Conservation (phyloP, 2,329 filamentous ascomycete genomes). For the Paracorniculantispora psalliotae region DNA sequence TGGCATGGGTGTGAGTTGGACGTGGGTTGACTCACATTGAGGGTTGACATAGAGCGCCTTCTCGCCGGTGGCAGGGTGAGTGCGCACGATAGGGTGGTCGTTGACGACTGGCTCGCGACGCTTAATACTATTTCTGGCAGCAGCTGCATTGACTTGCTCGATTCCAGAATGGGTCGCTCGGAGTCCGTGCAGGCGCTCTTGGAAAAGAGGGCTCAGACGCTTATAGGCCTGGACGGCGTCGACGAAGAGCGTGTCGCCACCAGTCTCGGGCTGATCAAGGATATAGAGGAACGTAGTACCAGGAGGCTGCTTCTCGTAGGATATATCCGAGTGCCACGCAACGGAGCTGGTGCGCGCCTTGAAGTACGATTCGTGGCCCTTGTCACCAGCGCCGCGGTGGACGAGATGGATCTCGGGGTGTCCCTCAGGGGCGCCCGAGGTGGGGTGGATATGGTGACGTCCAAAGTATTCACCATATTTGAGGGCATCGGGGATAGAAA, state of each 20-base stretch:
- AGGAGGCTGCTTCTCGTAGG: conserved; percentile 75
- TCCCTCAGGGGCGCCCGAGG: conserved; percentile 62
- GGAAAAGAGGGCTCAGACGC: conserved; percentile 68
- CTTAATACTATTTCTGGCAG: conserved; percentile 59
- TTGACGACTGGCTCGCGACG: conserved; percentile 66
- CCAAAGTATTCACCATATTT: conserved; percentile 65
- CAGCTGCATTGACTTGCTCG: conserved; percentile 65
- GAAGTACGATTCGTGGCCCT: conserved; percentile 52
- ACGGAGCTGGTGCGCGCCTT: conserved; percentile 66
- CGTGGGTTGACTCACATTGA: conserved; percentile 52
- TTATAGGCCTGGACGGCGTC: conserved; percentile 73
- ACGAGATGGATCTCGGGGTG: conserved; percentile 65
- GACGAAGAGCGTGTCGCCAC: conserved; percentile 74
- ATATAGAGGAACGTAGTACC: conserved; percentile 80
- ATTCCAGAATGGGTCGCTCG: conserved; percentile 70
- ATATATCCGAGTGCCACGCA: conserved; percentile 79
- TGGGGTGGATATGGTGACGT: conserved; percentile 66
- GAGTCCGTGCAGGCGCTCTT: conserved; percentile 69
- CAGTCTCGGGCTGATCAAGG: conserved; percentile 66
- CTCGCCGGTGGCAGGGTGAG: conserved; percentile 71
- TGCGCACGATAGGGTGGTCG: conserved; percentile 68
- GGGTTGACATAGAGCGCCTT: conserved; percentile 75
- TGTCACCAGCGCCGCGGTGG: conserved; percentile 48
- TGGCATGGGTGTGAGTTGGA: not conserved
- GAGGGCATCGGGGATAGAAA: conserved; percentile 58